A percentile compares a stretch with the other conserved stretches of the same genome.
These are phyloP conservation scores for Boletus austroedulis DNA, from an alignment of 1,284 basidiomycete species.

Conservation along the genomic window DNA sequence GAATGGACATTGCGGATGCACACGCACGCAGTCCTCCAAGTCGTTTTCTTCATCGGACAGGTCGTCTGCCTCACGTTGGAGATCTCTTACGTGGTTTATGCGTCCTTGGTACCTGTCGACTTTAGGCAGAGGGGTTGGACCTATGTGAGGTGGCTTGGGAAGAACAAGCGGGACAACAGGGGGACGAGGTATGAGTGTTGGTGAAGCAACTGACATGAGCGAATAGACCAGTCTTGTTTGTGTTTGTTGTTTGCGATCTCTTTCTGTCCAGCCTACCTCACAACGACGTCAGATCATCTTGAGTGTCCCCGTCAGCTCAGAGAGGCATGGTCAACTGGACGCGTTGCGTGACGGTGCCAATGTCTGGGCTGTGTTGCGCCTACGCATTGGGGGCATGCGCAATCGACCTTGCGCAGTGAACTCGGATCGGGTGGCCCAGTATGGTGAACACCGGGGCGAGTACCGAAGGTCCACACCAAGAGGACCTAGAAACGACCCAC, in stretches of 20 bases:
- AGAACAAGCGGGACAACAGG: slow-evolving; percentile 62
- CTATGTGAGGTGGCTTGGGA: slow-evolving; percentile 62
- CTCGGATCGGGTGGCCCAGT: neutral
- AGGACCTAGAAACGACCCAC: neutral
- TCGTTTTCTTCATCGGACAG: slow-evolving; percentile 83
- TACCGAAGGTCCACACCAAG: too few species aligned
- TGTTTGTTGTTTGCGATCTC: too few species aligned
- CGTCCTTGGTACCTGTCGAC: slow-evolving; percentile 48
- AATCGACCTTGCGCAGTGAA: neutral
- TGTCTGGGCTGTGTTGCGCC: slow-evolving; percentile 46
- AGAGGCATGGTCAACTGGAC: slow-evolving; percentile 44
- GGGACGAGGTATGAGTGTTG: slow-evolving; percentile 63
- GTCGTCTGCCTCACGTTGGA: slow-evolving; percentile 79
- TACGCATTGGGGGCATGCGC: slow-evolving; percentile 53
- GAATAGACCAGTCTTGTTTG: too few species aligned
- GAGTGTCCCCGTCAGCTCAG: slow-evolving; percentile 40
- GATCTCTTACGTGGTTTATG: slow-evolving; percentile 61
- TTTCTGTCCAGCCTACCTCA: neutral
- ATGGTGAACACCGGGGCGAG: too few species aligned
- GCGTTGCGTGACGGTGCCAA: slow-evolving; percentile 27
- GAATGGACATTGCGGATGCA: neutral
- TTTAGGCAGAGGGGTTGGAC: slow-evolving; percentile 58
- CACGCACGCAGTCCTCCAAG: slow-evolving; percentile 64
- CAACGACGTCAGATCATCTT: slow-evolving; percentile 40
- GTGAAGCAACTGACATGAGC: slow-evolving; percentile 57